Evolutionary conservation across 306 rosid species (phyloP), one percentile per base, ranked within the genome.

Genomic region (Malus fusca): DNA sequence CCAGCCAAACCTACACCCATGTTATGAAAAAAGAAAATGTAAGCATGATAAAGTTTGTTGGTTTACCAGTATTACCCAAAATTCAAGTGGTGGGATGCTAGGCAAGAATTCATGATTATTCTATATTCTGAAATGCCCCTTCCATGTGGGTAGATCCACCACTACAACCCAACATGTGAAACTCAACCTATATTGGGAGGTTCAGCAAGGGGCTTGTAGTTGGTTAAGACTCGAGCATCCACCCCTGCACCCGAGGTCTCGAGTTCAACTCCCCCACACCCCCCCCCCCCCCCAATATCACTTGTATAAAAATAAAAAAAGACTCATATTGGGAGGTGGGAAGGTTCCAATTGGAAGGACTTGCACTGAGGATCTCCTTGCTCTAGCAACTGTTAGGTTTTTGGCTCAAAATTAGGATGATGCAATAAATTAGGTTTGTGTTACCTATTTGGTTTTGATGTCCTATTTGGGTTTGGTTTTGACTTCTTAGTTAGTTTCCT

Each of bases 1-100:
- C 99, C 73, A 96, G 92, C 99, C 99, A 96, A 82, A 80, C 89
- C 99, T 96, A 63, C 78, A 86, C 71, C 37, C 43, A 69, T 28
- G 60, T 58, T 58, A 31, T 66, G 66, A 71, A 60, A 43, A 37
- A 44, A 30, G 48, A 72, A 73, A 66, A 73, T 23, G 42, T 53
- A 37, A 7, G 61, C 48, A 35, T 31, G 56, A 67, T 40, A 18
- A 62, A 61, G 68, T 68, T 72, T 60, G 66, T 37, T 43, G 28
- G 40, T 55, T 23, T 22, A 37, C 40, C 55, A 14, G 37, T 58
- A 37, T n/a, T 22, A n/a, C 68, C 58, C 11, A 19, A 11, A 73
- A 43, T 48, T 59, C 25, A 42, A 21, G 21, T 17, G 6, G 51
- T 26, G 11, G 11, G 33, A 68, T 43, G 56, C 8, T 2, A 8